Percentiles rank a stretch among this genome's conserved stretches.
Evolutionary conservation across 2,329 filamentous ascomycete species (phyloP).

Genomic region (Fusarium hainanense): DNA sequence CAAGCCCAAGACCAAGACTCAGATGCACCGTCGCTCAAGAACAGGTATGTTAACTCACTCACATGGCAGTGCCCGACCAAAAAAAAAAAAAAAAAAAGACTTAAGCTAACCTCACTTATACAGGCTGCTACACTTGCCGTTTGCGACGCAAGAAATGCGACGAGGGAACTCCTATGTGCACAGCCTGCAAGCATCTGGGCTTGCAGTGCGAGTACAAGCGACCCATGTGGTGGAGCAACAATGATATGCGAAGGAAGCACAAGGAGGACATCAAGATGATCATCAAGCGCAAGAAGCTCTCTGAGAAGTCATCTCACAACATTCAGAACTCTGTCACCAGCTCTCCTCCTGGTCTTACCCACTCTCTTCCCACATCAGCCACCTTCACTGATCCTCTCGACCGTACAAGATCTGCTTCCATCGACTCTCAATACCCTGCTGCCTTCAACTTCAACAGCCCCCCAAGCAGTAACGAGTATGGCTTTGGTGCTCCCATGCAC

Average conservation of each 20-base stretch:
- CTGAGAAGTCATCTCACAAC: conserved; percentile 78
- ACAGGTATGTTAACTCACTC: conserved; percentile 76
- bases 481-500: conserved; percentile 73
- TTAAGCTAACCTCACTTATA: conserved; percentile 21
- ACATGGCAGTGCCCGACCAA: conserved; percentile 32
- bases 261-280: conserved; percentile 97
- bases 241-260: conserved; percentile 83
- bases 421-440: conserved; percentile 81
- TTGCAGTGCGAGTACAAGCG: conserved; percentile 95
- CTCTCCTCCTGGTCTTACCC: conserved; percentile 81
- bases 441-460: conserved; percentile 79
- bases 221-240: conserved; percentile 97
- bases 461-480: conserved; percentile 65
- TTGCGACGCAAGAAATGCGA: conserved; percentile 76
- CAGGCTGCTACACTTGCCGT: conserved; percentile 76
- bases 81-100: not conserved
- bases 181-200: conserved; percentile 78
- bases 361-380: conserved; percentile 84
- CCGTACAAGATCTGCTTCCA: conserved; percentile 78
- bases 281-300: conserved; percentile 96
- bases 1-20: conserved; percentile 75
- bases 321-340: conserved; percentile 65
- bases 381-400: conserved; percentile 80
- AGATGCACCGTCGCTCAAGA: conserved; percentile 93
- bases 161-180: conserved; percentile 71